Conservation (phyloP, 108 stramenopile genomes). For the Schizochytrium sp. region DNA sequence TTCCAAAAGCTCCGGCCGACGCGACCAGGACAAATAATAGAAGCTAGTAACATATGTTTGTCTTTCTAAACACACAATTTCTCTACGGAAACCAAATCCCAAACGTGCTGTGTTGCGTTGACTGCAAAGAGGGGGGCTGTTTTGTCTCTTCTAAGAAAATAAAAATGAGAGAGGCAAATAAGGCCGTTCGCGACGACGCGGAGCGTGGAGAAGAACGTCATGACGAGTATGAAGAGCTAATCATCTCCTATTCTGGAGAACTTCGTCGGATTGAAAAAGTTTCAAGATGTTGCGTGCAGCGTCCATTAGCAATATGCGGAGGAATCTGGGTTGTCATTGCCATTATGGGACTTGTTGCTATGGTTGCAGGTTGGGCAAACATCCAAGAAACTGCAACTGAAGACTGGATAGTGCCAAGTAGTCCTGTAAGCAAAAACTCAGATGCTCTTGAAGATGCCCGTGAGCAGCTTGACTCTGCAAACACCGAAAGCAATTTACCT, state of each 20-base stretch:
- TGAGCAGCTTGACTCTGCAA: constrained; percentile 5
- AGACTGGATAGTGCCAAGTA: constrained; percentile 34
- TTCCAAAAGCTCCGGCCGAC: too few species aligned
- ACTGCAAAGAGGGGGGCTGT: too few species aligned
- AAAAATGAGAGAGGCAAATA: too few species aligned
- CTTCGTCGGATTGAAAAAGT: not conserved
- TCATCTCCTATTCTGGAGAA: not conserved
- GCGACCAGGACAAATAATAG: too few species aligned
- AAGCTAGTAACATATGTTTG: too few species aligned
- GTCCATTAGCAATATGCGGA: not conserved
- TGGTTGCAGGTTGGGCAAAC: constrained; percentile 23
- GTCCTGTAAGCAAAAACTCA: constrained; percentile 30
- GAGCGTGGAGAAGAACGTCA: too few species aligned
- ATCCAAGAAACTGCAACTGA: constrained; percentile 18
- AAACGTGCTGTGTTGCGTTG: too few species aligned
- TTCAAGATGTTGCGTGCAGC: not conserved
- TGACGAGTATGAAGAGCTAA: not conserved
- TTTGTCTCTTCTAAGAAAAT: too few species aligned
- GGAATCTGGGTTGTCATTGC: not conserved
- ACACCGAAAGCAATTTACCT: not conserved
- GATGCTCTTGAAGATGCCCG: constrained; percentile 20
- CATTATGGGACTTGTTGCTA: not conserved
- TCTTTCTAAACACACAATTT: too few species aligned
- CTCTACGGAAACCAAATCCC: too few species aligned
- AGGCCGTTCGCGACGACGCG: not conserved